Conservation (phyloP, 2,329 filamentous ascomycete species). For the Grosmannia penicillata region DNA sequence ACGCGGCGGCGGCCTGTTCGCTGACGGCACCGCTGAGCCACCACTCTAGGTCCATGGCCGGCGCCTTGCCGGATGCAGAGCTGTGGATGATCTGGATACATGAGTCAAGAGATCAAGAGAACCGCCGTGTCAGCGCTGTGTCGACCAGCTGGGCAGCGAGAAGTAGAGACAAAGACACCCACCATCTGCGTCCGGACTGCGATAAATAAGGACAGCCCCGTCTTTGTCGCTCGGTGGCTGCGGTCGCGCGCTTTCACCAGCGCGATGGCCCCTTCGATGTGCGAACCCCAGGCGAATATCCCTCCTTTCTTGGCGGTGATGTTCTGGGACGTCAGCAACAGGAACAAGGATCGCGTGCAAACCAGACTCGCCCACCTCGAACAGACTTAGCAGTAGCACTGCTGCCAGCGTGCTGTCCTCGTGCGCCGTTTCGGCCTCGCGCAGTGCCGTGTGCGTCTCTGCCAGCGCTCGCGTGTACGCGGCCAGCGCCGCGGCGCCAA, state of each 20-base stretch:
- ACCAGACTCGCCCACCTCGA: slow-evolving; percentile 33
- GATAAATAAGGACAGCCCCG: slow-evolving; percentile 40
- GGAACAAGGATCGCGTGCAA: too few species aligned
- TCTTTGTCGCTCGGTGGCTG: slow-evolving; percentile 36
- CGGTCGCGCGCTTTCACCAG: slow-evolving; percentile 42
- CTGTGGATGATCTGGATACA: slow-evolving; percentile 38
- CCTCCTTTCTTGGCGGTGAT: slow-evolving; percentile 40
- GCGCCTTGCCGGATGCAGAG: slow-evolving; percentile 35
- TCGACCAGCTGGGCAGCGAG: too few species aligned
- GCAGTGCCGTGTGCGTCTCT: slow-evolving; percentile 35
- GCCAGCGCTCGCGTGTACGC: slow-evolving; percentile 41
- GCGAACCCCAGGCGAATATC: slow-evolving; percentile 45
- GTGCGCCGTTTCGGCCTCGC: slow-evolving; percentile 31
- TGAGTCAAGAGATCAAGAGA: not conserved
- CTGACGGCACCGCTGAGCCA: slow-evolving; percentile 40
- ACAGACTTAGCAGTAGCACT: slow-evolving; percentile 44
- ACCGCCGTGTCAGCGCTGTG: too few species aligned
- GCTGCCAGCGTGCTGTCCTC: slow-evolving; percentile 44
- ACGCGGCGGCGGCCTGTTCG: slow-evolving; percentile 30
- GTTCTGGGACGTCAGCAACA: slow-evolving; percentile 16
- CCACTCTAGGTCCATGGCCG: slow-evolving; percentile 41
- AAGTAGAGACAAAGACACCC: slow-evolving; percentile 9
- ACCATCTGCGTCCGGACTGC: slow-evolving; percentile 48
- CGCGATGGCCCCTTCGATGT: slow-evolving; percentile 49
- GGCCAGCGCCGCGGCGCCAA: slow-evolving; percentile 26